These are phyloP conservation scores for Phytophthora agathidicida DNA, from an alignment of 352 stramenopile species.

Conservation along the genomic window DNA sequence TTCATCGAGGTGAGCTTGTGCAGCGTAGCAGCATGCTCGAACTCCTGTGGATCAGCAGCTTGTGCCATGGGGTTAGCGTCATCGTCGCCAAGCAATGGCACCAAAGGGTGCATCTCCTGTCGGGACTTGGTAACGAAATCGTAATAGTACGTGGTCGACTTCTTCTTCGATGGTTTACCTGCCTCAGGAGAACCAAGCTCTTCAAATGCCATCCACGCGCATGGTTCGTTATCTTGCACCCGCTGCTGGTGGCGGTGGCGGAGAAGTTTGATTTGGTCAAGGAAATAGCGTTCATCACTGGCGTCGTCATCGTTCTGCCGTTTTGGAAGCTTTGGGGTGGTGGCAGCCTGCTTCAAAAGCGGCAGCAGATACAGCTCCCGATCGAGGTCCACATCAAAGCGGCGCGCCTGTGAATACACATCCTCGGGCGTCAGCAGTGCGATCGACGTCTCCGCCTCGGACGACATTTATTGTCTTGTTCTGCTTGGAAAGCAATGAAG, in stretches of 20 bases:
- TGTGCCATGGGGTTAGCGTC: slow-evolving; percentile 17
- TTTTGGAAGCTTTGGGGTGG: slow-evolving; percentile 51
- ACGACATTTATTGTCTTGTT: slow-evolving; percentile 6
- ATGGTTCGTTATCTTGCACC: slow-evolving; percentile 6
- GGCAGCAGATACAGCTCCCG: slow-evolving; percentile 55
- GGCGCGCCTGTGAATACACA: slow-evolving; percentile 45
- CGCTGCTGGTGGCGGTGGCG: slow-evolving; percentile 31
- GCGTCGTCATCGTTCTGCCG: slow-evolving; percentile 19
- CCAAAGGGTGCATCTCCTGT: slow-evolving; percentile 46
- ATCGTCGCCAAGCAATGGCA: slow-evolving; percentile 32
- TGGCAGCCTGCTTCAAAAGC: slow-evolving; percentile 54
- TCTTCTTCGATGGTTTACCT: slow-evolving; percentile 1
- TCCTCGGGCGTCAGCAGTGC: slow-evolving; percentile 45
- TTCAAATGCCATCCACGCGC: slow-evolving; percentile 64
- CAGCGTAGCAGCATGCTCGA: slow-evolving; percentile 48
- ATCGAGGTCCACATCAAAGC: slow-evolving; percentile 51
- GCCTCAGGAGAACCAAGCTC: slow-evolving; percentile 10
- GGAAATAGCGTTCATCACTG: slow-evolving; percentile 47
- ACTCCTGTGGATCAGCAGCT: slow-evolving; percentile 49
- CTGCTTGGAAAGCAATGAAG: no score
- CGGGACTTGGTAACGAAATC: slow-evolving; percentile 51
- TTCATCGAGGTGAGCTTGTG: slow-evolving; percentile 60
- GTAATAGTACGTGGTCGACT: slow-evolving; percentile 54
- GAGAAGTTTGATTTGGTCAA: slow-evolving; percentile 53
- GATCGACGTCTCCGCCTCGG: background rate